Percentiles rank a stretch among this genome's conserved stretches.
These are phyloP conservation scores for Hansenula sp. DNA, from an alignment of 1,139 yeast genomes.

Conservation along the genomic window DNA sequence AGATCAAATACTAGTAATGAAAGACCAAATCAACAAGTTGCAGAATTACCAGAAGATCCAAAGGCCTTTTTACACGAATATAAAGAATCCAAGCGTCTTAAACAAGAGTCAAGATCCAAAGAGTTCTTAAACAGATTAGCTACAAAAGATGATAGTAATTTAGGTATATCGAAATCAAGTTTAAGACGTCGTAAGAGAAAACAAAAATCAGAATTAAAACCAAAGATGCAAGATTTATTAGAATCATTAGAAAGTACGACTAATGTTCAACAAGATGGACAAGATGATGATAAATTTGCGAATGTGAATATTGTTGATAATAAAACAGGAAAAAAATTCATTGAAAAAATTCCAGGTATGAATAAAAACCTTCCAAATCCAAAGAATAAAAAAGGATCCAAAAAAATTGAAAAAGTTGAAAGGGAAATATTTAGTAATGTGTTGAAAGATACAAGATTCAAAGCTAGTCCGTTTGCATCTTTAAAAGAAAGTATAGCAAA, in stretches of 20 bases:
- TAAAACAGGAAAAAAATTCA: constrained; percentile 8
- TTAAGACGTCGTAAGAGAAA: constrained; percentile 63
- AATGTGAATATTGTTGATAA: constrained; percentile 15
- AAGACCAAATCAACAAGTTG: constrained; percentile 4
- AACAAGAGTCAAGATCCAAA: constrained; percentile 33
- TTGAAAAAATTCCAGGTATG: constrained; percentile 18
- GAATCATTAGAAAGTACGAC: constrained; percentile 38
- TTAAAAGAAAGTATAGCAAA: constrained; percentile 36
- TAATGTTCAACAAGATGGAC: constrained; percentile 3
- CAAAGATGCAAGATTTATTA: constrained; percentile 61
- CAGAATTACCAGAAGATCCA: constrained; percentile 26
- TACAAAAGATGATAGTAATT: constrained; percentile 30
- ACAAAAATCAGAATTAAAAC: constrained; percentile 56
- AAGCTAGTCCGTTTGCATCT: constrained; percentile 54
- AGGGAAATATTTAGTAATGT: constrained; percentile 50
- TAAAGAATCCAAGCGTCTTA: constrained; percentile 52
- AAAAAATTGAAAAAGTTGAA: constrained; percentile 48
- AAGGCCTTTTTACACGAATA: constrained; percentile 53
- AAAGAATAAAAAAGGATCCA: constrained; percentile 51
- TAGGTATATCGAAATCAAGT: constrained; percentile 58
- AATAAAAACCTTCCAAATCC: constrained; percentile 57
- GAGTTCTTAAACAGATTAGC: constrained; percentile 28
- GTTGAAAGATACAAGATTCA: constrained; percentile 46
- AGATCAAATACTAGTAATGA: constrained; percentile 7
- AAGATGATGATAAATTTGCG: background rate